Conservation (phyloP, 2,329 filamentous ascomycete species). For the Triangularia verruculosa region DNA sequence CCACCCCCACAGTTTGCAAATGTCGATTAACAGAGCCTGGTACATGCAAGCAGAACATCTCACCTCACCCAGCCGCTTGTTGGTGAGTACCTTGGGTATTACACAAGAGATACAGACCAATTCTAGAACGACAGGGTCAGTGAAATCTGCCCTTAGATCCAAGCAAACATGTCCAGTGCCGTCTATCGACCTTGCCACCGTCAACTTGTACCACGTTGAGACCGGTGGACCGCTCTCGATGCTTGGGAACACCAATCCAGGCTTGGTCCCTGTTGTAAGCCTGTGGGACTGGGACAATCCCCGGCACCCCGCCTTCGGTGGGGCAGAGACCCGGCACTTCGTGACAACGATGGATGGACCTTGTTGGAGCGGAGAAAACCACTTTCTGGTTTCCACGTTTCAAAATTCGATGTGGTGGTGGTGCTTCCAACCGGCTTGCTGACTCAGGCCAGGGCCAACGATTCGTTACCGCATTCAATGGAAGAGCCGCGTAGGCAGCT, state of each 20-base stretch:
- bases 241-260: background rate
- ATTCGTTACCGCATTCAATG: too few relatives aligned
- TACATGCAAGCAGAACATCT: background rate
- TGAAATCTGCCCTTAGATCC: too few relatives aligned
- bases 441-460: background rate
- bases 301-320: background rate
- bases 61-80: background rate
- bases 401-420: background rate
- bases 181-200: background rate
- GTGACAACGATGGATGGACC: background rate
- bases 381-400: background rate
- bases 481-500: too few relatives aligned
- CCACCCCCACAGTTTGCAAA: background rate
- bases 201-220: background rate
- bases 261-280: background rate
- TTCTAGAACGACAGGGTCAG: background rate
- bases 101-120: too few relatives aligned
- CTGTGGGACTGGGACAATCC: background rate
- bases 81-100: too few relatives aligned
- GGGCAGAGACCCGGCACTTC: background rate
- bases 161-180: too few relatives aligned
- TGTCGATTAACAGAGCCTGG: background rate
- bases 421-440: background rate
- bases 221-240: background rate
- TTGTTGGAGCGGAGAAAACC: background rate